Percentiles rank a stretch among this genome's conserved stretches.
Conservation (phyloP, 1,139 yeast species). For the Hyphopichia khmerensis region DNA sequence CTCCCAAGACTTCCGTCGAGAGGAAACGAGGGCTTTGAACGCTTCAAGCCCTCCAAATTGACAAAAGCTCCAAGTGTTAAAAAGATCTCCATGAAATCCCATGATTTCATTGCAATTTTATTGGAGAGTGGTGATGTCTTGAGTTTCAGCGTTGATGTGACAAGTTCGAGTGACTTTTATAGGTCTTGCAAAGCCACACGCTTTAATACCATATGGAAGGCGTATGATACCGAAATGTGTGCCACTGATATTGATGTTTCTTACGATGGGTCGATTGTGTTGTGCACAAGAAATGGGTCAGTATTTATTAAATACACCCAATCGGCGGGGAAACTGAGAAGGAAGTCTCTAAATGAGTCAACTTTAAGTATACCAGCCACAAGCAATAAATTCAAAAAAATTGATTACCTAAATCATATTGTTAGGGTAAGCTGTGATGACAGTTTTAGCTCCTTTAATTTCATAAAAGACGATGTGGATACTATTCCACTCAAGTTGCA, state of each 20-base stretch:
- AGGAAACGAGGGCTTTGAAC: constrained; percentile 45
- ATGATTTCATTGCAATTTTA: constrained; percentile 40
- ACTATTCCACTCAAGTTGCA: constrained; percentile 49
- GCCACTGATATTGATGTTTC: constrained; percentile 66
- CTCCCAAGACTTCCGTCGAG: constrained; percentile 38
- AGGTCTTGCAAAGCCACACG: constrained; percentile 32
- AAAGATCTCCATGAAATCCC: constrained; percentile 35
- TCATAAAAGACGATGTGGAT: constrained; percentile 64
- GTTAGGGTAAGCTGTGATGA: constrained; percentile 66
- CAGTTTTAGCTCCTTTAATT: constrained; percentile 65
- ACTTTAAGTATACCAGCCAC: constrained; percentile 23
- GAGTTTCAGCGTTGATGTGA: constrained; percentile 25
- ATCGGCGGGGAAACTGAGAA: constrained; percentile 21
- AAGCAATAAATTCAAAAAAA: constrained; percentile 52
- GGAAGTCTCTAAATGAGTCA: constrained; percentile 33
- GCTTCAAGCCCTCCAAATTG: constrained; percentile 51
- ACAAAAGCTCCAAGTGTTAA: constrained; percentile 38
- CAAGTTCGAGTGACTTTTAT: constrained; percentile 16
- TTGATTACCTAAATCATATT: constrained; percentile 54
- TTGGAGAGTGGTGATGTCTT: constrained; percentile 54
- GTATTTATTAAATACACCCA: constrained; percentile 42
- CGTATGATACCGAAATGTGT: constrained; percentile 50
- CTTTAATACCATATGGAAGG: constrained; percentile 50
- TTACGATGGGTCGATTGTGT: constrained; percentile 64
- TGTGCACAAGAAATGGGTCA: constrained; percentile 69